Evolutionary conservation across 1,284 basidiomycete species (phyloP).

Genomic region (Melampsora abietis-canadensis): DNA sequence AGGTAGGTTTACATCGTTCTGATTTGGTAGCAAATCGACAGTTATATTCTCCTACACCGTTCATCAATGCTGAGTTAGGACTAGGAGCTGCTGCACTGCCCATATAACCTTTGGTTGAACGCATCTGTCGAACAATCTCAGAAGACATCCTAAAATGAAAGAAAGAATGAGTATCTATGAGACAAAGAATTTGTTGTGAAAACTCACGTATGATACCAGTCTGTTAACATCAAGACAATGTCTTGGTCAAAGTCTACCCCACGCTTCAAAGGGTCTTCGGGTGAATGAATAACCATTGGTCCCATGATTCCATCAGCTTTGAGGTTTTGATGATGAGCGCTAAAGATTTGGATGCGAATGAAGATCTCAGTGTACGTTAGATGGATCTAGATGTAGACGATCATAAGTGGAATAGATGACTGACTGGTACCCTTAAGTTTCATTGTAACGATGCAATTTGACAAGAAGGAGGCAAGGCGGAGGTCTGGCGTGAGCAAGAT

Average conservation of each 20-base stretch:
- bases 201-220: constrained; percentile 56
- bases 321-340: constrained; percentile 3
- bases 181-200: constrained; percentile 21
- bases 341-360: background rate
- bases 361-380: background rate
- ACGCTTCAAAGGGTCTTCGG: constrained; percentile 49
- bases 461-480: background rate
- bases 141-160: constrained; percentile 35
- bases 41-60: constrained; percentile 53
- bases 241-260: constrained; percentile 51
- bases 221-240: constrained; percentile 54
- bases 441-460: background rate
- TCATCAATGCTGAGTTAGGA: constrained; percentile 59
- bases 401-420: background rate
- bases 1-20: constrained; percentile 43
- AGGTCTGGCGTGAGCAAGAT: background rate
- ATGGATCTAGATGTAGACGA: background rate
- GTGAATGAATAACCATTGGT: constrained; percentile 50
- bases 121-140: constrained; percentile 14
- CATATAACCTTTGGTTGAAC: constrained; percentile 46
- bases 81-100: constrained; percentile 50
- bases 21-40: constrained; percentile 42
- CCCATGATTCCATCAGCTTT: constrained; percentile 9
- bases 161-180: background rate
- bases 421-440: constrained; percentile 8